phyloP scores from a whole-genome alignment of 2,329 filamentous ascomycete species.

The Trichoderma atrobrunneum region DNA sequence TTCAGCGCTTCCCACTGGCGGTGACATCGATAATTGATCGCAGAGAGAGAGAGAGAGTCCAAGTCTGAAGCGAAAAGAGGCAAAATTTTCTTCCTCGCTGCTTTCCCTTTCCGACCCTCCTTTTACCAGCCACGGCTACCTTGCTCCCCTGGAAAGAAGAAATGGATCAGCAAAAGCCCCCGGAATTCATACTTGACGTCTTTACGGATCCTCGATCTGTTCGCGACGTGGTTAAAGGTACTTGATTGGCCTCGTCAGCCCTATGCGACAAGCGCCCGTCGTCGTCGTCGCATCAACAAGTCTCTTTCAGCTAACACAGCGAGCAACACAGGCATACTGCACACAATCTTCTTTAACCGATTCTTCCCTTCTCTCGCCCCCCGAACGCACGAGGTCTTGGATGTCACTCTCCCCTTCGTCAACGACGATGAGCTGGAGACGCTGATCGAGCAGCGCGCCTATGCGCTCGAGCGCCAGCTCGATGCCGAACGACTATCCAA shows the following conservation, averaged over 20 bases:
- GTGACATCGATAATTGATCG: slow-evolving; percentile 5
- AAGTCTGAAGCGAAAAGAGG: background rate
- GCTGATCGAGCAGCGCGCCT: slow-evolving; percentile 84
- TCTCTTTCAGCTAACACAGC: background rate
- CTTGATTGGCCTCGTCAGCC: background rate
- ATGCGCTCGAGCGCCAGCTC: slow-evolving; percentile 75
- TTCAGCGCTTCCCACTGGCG: background rate
- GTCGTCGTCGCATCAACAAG: background rate
- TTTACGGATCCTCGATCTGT: slow-evolving; percentile 89
- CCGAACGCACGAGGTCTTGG: slow-evolving; percentile 81
- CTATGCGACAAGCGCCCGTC: background rate
- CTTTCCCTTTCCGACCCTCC: slow-evolving; percentile 2
- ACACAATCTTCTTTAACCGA: slow-evolving; percentile 98
- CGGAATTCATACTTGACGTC: slow-evolving; percentile 90
- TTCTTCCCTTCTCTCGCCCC: slow-evolving; percentile 88
- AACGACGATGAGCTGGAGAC: slow-evolving; percentile 89
- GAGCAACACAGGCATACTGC: slow-evolving; percentile 68
- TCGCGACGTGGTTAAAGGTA: slow-evolving; percentile 89
- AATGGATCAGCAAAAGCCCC: slow-evolving; percentile 58
- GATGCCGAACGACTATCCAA: slow-evolving; percentile 51
- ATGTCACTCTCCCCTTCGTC: slow-evolving; percentile 85
- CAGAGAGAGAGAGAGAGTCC: background rate
- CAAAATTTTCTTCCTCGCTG: background rate
- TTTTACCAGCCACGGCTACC: background rate
- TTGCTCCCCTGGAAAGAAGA: slow-evolving; percentile 15